phyloP scores from a whole-genome alignment of 352 stramenopile genomes.

The Globisporangium nunn region DNA sequence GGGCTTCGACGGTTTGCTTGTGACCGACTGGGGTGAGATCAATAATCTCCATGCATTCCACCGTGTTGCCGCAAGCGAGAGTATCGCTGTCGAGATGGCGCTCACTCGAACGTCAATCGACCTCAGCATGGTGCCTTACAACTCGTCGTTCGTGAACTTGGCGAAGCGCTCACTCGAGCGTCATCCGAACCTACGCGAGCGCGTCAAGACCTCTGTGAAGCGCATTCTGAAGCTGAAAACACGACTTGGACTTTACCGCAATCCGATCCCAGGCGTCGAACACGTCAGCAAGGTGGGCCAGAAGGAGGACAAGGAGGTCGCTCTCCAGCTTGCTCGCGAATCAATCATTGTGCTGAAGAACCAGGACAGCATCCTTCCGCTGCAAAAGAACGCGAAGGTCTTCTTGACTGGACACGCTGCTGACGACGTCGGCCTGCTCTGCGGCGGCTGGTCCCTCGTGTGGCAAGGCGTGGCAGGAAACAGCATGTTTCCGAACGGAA shows the following conservation, averaged over 20 bases:
- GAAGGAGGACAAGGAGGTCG: conserved; percentile 37
- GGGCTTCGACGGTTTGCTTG: conserved; percentile 81
- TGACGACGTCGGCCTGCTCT: conserved; percentile 65
- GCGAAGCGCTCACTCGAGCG: conserved; percentile 28
- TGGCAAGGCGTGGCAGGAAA: conserved; percentile 84
- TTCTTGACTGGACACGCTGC: conserved; percentile 67
- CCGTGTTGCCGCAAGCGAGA: conserved; percentile 34
- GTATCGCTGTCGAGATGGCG: conserved; percentile 59
- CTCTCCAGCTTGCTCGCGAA: conserved; percentile 68
- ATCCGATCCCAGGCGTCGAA: conserved; percentile 37
- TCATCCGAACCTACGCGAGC: conserved; percentile 25
- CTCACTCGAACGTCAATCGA: conserved; percentile 80
- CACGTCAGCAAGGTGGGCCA: conserved; percentile 42
- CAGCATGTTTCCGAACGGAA: conserved; percentile 46
- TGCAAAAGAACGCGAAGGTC: conserved; percentile 24
- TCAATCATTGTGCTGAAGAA: conserved; percentile 87
- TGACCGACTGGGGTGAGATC: conserved; percentile 92
- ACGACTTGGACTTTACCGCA: conserved; percentile 64
- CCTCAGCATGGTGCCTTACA: conserved; percentile 86
- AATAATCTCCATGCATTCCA: conserved; percentile 78
- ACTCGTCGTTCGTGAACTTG: conserved; percentile 45
- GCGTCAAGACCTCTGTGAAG: conserved; percentile 47
- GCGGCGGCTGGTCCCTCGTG: conserved; percentile 77
- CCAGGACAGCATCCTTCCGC: conserved; percentile 38
- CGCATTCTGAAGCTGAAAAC: conserved; percentile 74